Conservation (phyloP, 2,329 filamentous ascomycete species). For the Didymella pinodella region DNA sequence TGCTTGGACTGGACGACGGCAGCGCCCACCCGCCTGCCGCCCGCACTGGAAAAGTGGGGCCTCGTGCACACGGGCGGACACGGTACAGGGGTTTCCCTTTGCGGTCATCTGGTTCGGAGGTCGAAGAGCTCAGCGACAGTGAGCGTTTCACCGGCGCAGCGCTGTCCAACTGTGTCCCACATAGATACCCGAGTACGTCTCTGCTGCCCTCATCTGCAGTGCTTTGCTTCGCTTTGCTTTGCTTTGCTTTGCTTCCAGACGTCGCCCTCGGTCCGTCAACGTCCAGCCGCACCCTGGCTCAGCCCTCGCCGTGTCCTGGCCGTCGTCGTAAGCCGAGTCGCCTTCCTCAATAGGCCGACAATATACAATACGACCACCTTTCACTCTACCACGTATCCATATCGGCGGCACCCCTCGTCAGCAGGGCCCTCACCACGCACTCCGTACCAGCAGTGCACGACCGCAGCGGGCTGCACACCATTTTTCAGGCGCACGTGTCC, state of each 20-base stretch:
- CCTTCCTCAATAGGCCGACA: slow-evolving; percentile 31
- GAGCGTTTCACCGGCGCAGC: slow-evolving; percentile 12
- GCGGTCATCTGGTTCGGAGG: slow-evolving; percentile 7
- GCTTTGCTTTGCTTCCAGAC: background rate
- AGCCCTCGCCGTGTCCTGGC: slow-evolving; percentile 5
- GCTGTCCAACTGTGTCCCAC: too few species aligned
- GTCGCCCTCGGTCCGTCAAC: background rate
- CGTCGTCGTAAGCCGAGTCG: slow-evolving; percentile 17
- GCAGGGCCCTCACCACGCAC: background rate
- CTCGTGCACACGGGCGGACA: background rate
- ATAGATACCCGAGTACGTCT: too few species aligned
- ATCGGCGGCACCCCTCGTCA: background rate
- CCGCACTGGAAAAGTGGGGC: background rate
- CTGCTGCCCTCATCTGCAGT: background rate
- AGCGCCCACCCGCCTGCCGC: slow-evolving; percentile 8
- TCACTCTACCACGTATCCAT: slow-evolving; percentile 3
- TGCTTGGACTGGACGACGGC: slow-evolving; percentile 3
- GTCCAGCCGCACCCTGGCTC: slow-evolving; percentile 3
- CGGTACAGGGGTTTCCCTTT: background rate
- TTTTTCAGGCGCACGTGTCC: too few species aligned
- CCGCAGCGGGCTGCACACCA: slow-evolving; percentile 24
- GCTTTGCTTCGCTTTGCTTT: too few species aligned
- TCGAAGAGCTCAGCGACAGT: slow-evolving; percentile 3
- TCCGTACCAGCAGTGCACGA: slow-evolving; percentile 23
- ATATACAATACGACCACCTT: slow-evolving; percentile 21